Percentiles rank a stretch among this genome's conserved stretches.
Conservation (phyloP, 148 eudicot species). For the Silene latifolia region DNA sequence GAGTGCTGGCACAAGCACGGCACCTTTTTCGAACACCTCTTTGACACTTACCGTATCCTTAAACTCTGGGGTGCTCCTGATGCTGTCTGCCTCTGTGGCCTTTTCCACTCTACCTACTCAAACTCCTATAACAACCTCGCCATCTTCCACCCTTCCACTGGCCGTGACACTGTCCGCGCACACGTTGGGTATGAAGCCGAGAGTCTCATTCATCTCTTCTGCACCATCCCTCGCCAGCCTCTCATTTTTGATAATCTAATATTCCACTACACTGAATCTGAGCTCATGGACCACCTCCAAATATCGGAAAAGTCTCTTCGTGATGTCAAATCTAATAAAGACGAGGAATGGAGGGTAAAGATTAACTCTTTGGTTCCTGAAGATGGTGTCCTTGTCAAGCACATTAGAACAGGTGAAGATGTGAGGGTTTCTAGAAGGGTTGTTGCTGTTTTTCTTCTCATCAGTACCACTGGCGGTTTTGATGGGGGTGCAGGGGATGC, state of each 20-base stretch:
- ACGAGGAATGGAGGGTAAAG: conserved; percentile 67
- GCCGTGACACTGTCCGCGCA: conserved; percentile 59
- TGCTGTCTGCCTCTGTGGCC: conserved; percentile 68
- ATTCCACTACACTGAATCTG: conserved; percentile 53
- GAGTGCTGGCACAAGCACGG: conserved; percentile 99
- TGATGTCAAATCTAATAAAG: not conserved
- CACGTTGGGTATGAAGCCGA: conserved; percentile 71
- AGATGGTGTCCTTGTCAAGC: conserved; percentile 59
- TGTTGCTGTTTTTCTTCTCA: conserved; percentile 56
- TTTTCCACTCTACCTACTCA: conserved; percentile 97
- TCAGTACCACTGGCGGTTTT: no score
- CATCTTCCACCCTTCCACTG: conserved; percentile 77
- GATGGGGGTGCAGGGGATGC: no score
- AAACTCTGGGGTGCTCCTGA: conserved; percentile 63
- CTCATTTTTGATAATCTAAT: conserved; percentile 71
- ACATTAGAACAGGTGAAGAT: conserved; percentile 78
- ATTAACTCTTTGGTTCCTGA: conserved; percentile 54
- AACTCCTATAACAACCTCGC: conserved; percentile 96
- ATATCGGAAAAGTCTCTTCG: conserved; percentile 13
- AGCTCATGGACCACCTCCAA: conserved; percentile 55
- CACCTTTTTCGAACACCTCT: conserved; percentile 73
- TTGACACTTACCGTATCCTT: conserved; percentile 61
- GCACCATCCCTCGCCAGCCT: conserved; percentile 70
- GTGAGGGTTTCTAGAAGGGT: conserved; percentile 58
- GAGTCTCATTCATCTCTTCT: conserved; percentile 70